Base-by-base conservation (phyloP, 1,284 basidiomycete genomes). In the Pseudozyma sp. region DNA sequence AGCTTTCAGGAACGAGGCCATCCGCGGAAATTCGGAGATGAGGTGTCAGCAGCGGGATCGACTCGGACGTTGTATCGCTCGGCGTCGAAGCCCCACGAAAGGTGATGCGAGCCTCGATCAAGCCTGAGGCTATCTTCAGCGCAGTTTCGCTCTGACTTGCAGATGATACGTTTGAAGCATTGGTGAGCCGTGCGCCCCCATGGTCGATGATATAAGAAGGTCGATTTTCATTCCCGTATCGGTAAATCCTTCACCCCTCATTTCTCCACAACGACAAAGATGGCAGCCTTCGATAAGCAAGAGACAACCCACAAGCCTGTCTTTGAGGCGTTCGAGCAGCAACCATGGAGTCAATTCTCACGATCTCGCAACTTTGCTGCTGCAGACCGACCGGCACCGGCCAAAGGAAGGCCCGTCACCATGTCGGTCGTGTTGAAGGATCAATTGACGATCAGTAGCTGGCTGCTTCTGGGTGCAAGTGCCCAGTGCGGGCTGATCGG, bases 391-490 rank as follows among this genome's bases (percentile, higher is more conserved):
- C 47, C 59, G 14, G 31, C 39, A 11, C 33, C 52, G 8, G 19
- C 13, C 7, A 44, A 43, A 34, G 52, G 59, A 10, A 50, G 35
- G 33, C 10, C 53, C 5, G 33, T 42, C 4, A 44, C 42, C 11
- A 17, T 43, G 1, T 17, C 14, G 7, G 34, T 19, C n/a, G 13
- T 60, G 11, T 24, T 67, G 7, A 52, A 57, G 13, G 64, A 67
- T 33, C 43, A 56, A 7, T 48, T 67, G 17, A 51, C 57, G 19
- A 55, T 67, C 34, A 50, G 47, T 17, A 55, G 57, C 5, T 67
- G 64, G 64, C 47, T 67, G 34, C 17, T 61, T 48, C 37, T 67
- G 42, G 64, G 64, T 1, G 57, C 57, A 5, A 46, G 57, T 35
- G 4, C 56, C 35, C 64, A 67, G 34, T 60, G 57, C 24, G 37